Base-by-base conservation (phyloP, 371 early-diverging fungal genomes). In the Saksenaea oblongispora region DNA sequence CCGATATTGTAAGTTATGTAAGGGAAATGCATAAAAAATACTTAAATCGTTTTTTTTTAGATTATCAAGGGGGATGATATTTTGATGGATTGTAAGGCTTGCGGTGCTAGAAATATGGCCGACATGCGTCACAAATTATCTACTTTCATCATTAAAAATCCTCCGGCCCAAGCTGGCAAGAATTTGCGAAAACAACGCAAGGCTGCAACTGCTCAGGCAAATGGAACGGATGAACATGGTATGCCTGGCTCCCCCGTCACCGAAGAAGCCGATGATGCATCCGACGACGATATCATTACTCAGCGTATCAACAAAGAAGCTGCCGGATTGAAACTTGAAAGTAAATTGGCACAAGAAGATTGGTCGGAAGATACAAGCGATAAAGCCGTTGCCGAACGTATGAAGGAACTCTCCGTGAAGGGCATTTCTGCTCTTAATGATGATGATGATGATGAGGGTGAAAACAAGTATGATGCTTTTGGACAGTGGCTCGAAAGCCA, bases 71-170 rank as follows among this genome's bases (percentile, higher is more conserved):
- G 86, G 61, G 84, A 86, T 54, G 78, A 67, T 14, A 93, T 96
- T 72, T 76, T 85, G 51, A 86, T 91, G 76, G 87, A 88, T 64
- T 92, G 98, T 81, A 92, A 91, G 65, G 99, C 99, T 2, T 98
- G 99, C 72, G 99, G 99, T 64, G 85, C 92, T 64, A 83, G 89
- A 76, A 86, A 85, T 62, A 78, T 84, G 59, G 95, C 90, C 31
- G 97, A 97, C 66, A 94, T 93, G 86, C 84, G 89, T 53, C 98
- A 98, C 75, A 92, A 93, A 73, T 84, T 98, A 59, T 80, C 90
- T 56, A 88, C 94, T 15, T 98, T 76, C 71, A 97, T 98, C 71
- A 63, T 94, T 68, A 96, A 95, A 84, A 91, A 98, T 82, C 97
- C 96, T 53, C 98, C 98, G 57, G 87, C 80, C 22, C 70, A 72